Evolutionary conservation across 129 eudicot species (phyloP), one percentile per base, ranked within the genome.

Genomic region (Pseudognaphalium luteoalbum): DNA sequence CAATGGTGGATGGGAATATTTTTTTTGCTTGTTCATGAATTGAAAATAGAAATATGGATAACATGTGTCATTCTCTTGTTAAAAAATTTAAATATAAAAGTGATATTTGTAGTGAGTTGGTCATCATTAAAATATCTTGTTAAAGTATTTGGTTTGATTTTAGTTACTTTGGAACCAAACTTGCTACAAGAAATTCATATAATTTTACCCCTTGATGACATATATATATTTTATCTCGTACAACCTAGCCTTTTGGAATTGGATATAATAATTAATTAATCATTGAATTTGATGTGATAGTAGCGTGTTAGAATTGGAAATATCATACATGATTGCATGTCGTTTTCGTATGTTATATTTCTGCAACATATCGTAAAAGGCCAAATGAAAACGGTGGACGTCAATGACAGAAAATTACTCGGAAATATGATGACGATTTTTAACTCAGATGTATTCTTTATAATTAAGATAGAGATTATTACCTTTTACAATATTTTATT

Each of bases 21-120:
- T 41, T 21, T 74, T 58, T 9, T 73, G 57, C 29, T 75, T 37
- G 77, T 4, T 50, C 34, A 66, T 76, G 69, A 69, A 77, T 69
- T 28, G 70, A n/a, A 58, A 41, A 57, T 68, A 37, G 68, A 58
- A 20, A 42, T 42, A 32, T 59, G 69, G 61, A 75, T 66, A 47
- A 75, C 64, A 70, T 78, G 76, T 78, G 77, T 70, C 72, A 37
- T 16, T 70, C 37, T 59, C 29, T 32, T 64, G 79, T 64, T 52
- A 51, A 75, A n/a, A 42, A 44, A 42, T 78, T 58, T 22, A 4
- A 6, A 62, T 32, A 56, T 67, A 67, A 44, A 51, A 42, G 39
- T 9, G 4, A 4, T 57, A 35, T 66, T 4, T 54, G 29, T 76
- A 56, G 54, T 35, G 32, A 28, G 37, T 39, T 66, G 56, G 39